Conservation (phyloP, 768 basidiomycete genomes). For the Phanerodontia chrysosporium region DNA sequence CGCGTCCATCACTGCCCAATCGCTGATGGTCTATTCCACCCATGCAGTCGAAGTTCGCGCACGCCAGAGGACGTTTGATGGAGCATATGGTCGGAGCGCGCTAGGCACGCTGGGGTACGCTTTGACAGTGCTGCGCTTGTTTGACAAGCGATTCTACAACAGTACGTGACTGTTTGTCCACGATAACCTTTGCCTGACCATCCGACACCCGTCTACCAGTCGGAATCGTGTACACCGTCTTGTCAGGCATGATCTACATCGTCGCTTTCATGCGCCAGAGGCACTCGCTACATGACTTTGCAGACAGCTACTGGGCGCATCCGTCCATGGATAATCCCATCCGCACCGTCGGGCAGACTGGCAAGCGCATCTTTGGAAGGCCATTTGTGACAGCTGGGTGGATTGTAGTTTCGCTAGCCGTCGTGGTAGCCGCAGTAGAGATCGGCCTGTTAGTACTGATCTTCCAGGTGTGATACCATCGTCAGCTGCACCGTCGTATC, state of each 20-base stretch:
- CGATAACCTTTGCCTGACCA: not conserved
- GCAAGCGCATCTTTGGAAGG: conserved; percentile 62
- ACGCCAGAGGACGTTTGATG: conserved; percentile 77
- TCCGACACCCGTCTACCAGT: conserved; percentile 24
- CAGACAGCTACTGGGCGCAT: conserved; percentile 40
- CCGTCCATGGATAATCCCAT: conserved; percentile 32
- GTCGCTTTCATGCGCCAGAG: conserved; percentile 57
- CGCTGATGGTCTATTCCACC: not conserved
- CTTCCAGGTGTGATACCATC: conserved; percentile 34
- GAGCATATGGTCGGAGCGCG: conserved; percentile 75
- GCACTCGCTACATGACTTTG: conserved; percentile 72
- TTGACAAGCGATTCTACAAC: conserved; percentile 66
- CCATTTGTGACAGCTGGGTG: conserved; percentile 82
- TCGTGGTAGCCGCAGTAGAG: conserved; percentile 60
- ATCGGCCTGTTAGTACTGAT: conserved; percentile 63
- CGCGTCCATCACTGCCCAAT: not conserved
- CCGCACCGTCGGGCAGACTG: conserved; percentile 57
- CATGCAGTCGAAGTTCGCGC: conserved; percentile 64
- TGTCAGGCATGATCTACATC: conserved; percentile 58
- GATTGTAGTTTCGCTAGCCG: conserved; percentile 57
- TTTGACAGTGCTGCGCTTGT: conserved; percentile 72
- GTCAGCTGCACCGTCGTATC: no score
- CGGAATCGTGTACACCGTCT: conserved; percentile 60
- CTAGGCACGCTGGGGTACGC: conserved; percentile 72
- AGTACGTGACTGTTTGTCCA: conserved; percentile 43